Evolutionary conservation across 2,329 filamentous ascomycete species (phyloP).

Genomic region (Chalaropsis thielavioides): DNA sequence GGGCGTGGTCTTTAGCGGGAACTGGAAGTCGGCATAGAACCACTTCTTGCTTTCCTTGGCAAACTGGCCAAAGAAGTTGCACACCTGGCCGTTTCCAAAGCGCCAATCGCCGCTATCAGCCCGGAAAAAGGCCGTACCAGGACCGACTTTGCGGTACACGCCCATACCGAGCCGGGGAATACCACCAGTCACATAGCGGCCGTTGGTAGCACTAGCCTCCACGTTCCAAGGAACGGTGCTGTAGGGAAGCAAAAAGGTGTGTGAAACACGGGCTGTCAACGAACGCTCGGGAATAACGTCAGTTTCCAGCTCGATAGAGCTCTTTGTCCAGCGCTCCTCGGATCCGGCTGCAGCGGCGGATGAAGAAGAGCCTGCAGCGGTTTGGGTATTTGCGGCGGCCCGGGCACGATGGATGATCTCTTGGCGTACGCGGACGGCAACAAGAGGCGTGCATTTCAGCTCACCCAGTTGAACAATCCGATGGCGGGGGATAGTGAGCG

Average conservation of each 20-base stretch:
- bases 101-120: constrained; percentile 32
- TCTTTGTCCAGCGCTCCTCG: constrained; percentile 19
- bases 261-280: constrained; percentile 27
- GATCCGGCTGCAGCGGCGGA: neutral
- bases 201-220: constrained; percentile 25
- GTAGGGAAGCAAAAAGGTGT: constrained; percentile 23
- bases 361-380: neutral
- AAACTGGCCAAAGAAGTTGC: constrained; percentile 25
- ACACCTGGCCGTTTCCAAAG: constrained; percentile 22
- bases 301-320: constrained; percentile 26
- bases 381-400: neutral
- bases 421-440: constrained; percentile 29
- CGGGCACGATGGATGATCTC: constrained; percentile 23
- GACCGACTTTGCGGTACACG: constrained; percentile 24
- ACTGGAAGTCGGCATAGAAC: constrained; percentile 22
- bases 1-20: constrained; percentile 23
- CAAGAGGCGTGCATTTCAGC: constrained; percentile 27
- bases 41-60: constrained; percentile 23
- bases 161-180: constrained; percentile 25
- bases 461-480: constrained; percentile 27
- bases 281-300: constrained; percentile 29
- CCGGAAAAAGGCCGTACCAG: constrained; percentile 27
- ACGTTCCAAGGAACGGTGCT: constrained; percentile 25
- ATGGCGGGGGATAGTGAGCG: constrained; percentile 26
- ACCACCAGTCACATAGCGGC: constrained; percentile 19